Conservation (phyloP, 345 rosid genomes). For the Pistacia atlantica region DNA sequence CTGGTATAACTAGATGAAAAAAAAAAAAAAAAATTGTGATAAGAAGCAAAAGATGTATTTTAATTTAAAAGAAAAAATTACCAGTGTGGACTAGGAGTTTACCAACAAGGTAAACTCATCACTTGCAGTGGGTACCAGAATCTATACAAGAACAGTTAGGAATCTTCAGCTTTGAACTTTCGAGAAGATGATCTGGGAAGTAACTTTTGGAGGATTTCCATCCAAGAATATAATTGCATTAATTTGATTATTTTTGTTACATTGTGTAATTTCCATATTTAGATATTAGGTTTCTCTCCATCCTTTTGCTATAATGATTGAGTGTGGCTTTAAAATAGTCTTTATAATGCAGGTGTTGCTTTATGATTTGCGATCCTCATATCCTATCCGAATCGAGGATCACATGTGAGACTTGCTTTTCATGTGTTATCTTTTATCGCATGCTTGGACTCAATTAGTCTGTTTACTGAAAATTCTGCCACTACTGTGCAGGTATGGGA, state of each 20-base stretch:
- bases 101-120: too few relatives aligned
- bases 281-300: background rate
- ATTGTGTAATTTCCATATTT: background rate
- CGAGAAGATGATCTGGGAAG: background rate
- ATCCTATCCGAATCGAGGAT: constrained; percentile 78
- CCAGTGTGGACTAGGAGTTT: background rate
- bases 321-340: background rate
- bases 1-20: background rate
- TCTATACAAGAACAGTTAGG: too few relatives aligned
- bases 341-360: constrained; percentile 65
- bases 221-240: background rate
- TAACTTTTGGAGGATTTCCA: background rate
- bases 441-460: constrained; percentile 10
- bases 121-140: too few relatives aligned
- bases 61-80: background rate
- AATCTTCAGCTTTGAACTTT: too few relatives aligned
- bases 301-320: background rate
- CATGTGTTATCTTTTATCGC: constrained; percentile 2
- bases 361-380: constrained; percentile 87
- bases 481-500: constrained; percentile 67
- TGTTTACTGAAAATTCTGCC: constrained; percentile 11
- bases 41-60: background rate
- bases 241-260: background rate
- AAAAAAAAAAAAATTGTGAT: background rate
- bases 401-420: constrained; percentile 70